A percentile compares a stretch with the other conserved stretches of the same genome.
phyloP scores from a whole-genome alignment of 176 grass and related monocot species.

The Pontederia paniculata region DNA sequence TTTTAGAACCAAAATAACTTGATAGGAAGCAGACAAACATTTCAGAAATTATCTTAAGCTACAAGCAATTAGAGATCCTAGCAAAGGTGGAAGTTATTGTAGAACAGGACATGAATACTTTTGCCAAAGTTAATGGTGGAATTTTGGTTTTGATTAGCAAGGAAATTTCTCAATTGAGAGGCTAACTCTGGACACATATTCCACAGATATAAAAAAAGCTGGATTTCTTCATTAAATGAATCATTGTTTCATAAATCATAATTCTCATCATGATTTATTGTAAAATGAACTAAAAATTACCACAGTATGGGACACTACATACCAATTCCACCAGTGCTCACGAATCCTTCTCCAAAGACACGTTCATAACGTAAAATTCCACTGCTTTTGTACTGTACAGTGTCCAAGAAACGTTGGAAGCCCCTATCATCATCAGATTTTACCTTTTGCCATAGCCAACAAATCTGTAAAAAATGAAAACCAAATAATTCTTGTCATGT shows the following conservation, averaged over 20 bases:
- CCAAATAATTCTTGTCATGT: neutral
- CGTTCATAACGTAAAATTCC: conserved; percentile 89
- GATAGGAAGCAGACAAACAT: too few relatives aligned
- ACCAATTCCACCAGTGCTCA: conserved; percentile 94
- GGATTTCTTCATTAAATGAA: neutral
- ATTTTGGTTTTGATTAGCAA: too few relatives aligned
- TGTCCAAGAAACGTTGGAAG: conserved; percentile 92
- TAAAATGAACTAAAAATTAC: neutral
- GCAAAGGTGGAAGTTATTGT: too few relatives aligned
- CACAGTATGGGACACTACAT: neutral
- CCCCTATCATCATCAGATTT: conserved; percentile 68
- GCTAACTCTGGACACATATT: too few relatives aligned
- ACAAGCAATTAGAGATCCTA: too few relatives aligned
- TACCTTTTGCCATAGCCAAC: conserved; percentile 84
- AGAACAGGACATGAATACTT: too few relatives aligned
- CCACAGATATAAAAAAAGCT: too few relatives aligned
- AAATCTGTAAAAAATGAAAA: conserved; percentile 45
- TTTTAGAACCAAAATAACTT: too few relatives aligned
- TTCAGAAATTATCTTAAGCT: too few relatives aligned
- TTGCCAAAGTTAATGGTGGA: too few relatives aligned
- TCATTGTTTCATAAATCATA: neutral
- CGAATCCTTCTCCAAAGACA: conserved; percentile 85
- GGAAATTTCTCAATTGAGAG: too few relatives aligned
- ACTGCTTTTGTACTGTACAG: conserved; percentile 85
- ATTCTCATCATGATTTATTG: too few relatives aligned